Evolutionary conservation across 2,329 filamentous ascomycete species (phyloP), one percentile per base, ranked within the genome.

Genomic region (Cadophora sp.): DNA sequence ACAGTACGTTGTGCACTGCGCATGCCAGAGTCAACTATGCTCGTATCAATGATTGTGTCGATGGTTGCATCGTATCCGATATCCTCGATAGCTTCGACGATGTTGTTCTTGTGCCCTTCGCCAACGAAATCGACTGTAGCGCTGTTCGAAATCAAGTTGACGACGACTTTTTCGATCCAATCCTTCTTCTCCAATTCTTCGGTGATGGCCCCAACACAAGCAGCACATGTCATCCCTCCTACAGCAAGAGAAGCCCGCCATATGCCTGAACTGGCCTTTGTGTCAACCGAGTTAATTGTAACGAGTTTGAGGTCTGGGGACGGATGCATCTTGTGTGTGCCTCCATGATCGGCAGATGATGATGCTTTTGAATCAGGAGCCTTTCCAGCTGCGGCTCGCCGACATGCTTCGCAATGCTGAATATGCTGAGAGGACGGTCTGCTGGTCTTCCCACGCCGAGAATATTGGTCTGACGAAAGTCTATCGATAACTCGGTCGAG

Each of bases 51-150:
- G 18, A 75, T 79, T 64, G 87, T 86, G 59, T 87, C 84, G 16
- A 92, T 77, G 0, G 83, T 79, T 33, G 87, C 88, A 41, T 90
- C 89, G 71, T 89, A 93, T 20, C 91, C 91, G 2, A 91, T 79
- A 71, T 87, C 84, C 66, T 88, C 84, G 66, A 89, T 87, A 51
- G 80, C 78, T 16, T 81, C 78, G 47, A 82, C 73, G 20, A 86
- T 76, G 11, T 80, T 78, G 20, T 81, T 76, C 27, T 81, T 76
- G 65, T 84, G 81, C 11, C 80, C 78, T 67, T 81, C 76, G 0
- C 81, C 83, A 3, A 73, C 71, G 66, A 82, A 86, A 9, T 80
- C 76, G 7, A 87, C 75, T 6, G 76, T 80, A 7, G 82, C 85
- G 69, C 82, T 86, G 69, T 86, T 83, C 3, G 82, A 82, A 66